These are phyloP conservation scores for Talaromyces nanjingensis DNA, from an alignment of 495 filamentous ascomycete species.

Conservation along the genomic window DNA sequence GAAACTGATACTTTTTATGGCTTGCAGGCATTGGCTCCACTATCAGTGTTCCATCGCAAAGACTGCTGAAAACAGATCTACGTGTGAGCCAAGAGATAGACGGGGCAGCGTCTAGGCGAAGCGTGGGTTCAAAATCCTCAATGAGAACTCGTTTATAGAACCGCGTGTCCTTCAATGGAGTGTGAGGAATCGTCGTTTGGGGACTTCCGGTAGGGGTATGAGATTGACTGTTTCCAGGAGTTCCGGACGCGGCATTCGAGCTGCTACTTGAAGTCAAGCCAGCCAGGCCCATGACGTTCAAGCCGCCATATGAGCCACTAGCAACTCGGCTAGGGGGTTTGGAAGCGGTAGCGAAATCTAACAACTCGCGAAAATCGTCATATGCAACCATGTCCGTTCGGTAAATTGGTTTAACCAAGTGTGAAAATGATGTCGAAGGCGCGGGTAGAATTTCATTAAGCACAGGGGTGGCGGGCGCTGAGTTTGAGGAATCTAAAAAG, in stretches of 20 bases:
- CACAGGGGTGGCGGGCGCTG: conserved; percentile 38
- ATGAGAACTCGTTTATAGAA: conserved; percentile 84
- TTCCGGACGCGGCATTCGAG: conserved; percentile 37
- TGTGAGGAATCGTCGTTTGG: conserved; percentile 24
- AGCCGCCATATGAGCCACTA: conserved; percentile 60
- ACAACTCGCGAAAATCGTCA: conserved; percentile 75
- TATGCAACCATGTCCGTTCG: conserved; percentile 75
- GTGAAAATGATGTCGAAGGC: conserved; percentile 76
- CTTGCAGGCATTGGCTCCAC: conserved; percentile 76
- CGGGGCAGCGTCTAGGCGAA: conserved; percentile 81
- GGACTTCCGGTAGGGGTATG: conserved; percentile 35
- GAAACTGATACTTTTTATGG: conserved; percentile 52
- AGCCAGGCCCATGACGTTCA: conserved; percentile 56
- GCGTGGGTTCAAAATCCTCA: conserved; percentile 91
- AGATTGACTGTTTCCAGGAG: conserved; percentile 29
- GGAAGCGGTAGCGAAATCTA: conserved; percentile 57
- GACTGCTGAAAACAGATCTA: conserved; percentile 70
- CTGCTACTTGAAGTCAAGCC: conserved; percentile 35
- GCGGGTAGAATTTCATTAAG: conserved; percentile 61
- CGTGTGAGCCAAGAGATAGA: conserved; percentile 90
- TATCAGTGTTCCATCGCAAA: conserved; percentile 78
- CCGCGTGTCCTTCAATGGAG: conserved; percentile 74
- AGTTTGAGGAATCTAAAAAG: conserved; percentile 35
- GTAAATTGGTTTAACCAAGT: conserved; percentile 74
- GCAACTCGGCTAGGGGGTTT: conserved; percentile 55